Conservation (phyloP, 2,329 filamentous ascomycete species). For the Aspergillus luchuensis region DNA sequence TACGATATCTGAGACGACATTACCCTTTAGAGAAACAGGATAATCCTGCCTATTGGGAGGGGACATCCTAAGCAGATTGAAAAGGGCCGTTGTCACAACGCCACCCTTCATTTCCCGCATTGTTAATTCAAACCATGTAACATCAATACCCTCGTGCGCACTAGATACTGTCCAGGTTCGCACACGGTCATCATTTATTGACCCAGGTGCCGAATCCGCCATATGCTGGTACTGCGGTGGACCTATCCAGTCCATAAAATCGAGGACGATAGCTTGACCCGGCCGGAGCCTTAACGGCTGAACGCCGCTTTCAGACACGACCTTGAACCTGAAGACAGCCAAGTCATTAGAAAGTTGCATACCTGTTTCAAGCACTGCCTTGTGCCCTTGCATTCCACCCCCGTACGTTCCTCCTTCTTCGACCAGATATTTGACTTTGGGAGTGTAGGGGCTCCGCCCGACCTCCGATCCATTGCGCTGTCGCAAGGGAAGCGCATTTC, state of each 20-base stretch:
- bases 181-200: slow-evolving; percentile 7
- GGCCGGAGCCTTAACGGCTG: not conserved
- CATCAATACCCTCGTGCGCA: not conserved
- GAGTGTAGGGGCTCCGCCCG: slow-evolving; percentile 2
- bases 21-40: not conserved
- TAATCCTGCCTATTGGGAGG: too few species aligned
- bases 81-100: not conserved
- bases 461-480: not conserved
- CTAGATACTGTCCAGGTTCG: slow-evolving; percentile 11
- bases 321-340: not conserved
- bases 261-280: slow-evolving; percentile 3
- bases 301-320: not conserved
- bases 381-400: not conserved
- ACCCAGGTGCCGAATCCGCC: slow-evolving; percentile 1
- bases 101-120: slow-evolving; percentile 11
- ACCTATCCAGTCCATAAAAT: slow-evolving; percentile 10
- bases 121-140: slow-evolving; percentile 6
- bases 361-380: not conserved
- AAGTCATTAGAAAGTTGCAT: not conserved
- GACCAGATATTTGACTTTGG: not conserved
- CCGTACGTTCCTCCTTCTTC: not conserved
- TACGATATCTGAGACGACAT: not conserved
- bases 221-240: slow-evolving; percentile 6
- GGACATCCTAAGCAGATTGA: not conserved
- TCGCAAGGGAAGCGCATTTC: not conserved